Conservation (phyloP, 352 stramenopile genomes). For the Phytophthora vignae region DNA sequence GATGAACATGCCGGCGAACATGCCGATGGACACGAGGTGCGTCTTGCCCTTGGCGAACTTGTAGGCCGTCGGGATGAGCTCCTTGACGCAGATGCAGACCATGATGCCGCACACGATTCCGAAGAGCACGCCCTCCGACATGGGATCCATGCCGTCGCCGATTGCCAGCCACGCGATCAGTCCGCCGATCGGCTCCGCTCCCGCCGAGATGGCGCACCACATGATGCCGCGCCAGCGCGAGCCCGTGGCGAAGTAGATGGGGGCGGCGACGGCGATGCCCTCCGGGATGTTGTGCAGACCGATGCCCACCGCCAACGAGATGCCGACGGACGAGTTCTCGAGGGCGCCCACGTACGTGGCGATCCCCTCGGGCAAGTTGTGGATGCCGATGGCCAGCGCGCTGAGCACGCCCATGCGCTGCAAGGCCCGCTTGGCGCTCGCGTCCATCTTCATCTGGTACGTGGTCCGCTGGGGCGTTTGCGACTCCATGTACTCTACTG, state of each 20-base stretch:
- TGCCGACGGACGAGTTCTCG: conserved; percentile 9
- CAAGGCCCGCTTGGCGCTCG: conserved; percentile 47
- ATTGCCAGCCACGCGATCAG: conserved; percentile 89
- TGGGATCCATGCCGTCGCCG: conserved; percentile 60
- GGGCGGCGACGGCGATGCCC: conserved; percentile 94
- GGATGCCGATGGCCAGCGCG: conserved; percentile 92
- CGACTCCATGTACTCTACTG: too few relatives aligned
- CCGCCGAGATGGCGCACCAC: conserved; percentile 89
- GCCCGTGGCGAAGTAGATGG: conserved; percentile 96
- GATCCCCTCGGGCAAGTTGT: conserved; percentile 94
- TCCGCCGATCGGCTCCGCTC: conserved; percentile 90
- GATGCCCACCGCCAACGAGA: conserved; percentile 11
- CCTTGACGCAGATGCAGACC: conserved; percentile 90
- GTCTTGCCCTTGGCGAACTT: conserved; percentile 85
- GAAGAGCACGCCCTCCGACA: conserved; percentile 89
- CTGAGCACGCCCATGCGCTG: conserved; percentile 90
- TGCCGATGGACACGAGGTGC: conserved; percentile 73
- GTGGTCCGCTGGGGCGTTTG: too few relatives aligned
- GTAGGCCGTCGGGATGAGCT: conserved; percentile 92
- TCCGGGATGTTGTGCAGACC: neutral
- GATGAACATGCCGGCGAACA: conserved; percentile 84
- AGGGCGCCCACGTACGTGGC: conserved; percentile 11
- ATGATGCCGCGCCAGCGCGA: conserved; percentile 93
- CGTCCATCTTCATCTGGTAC: conserved; percentile 33
- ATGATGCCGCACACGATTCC: conserved; percentile 94